These are phyloP conservation scores for Atalantia buxifolia DNA, from an alignment of 345 rosid species.

Conservation along the genomic window DNA sequence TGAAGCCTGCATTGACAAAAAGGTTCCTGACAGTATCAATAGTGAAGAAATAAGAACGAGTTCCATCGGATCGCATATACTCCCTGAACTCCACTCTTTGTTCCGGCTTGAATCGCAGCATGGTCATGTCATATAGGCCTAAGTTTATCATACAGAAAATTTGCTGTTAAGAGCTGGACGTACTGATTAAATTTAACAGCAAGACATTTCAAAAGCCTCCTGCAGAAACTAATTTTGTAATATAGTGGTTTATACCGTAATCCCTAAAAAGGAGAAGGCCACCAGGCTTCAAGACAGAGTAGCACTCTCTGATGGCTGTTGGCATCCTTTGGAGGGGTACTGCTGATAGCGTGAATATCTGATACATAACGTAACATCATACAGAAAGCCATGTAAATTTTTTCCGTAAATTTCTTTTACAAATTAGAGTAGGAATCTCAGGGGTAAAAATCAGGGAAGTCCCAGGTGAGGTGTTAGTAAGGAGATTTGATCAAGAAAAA, in stretches of 20 bases:
- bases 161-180: constrained; percentile 5
- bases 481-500: not conserved
- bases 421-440: not conserved
- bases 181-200: not conserved
- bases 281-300: constrained; percentile 74
- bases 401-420: not conserved
- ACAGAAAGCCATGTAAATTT: not conserved
- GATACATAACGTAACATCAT: constrained; percentile 10
- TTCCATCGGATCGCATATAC: constrained; percentile 77
- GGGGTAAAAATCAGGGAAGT: not conserved
- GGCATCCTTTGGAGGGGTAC: constrained; percentile 70
- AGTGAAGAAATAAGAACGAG: constrained; percentile 83
- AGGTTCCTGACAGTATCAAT: constrained; percentile 59
- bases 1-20: constrained; percentile 63
- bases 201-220: not conserved
- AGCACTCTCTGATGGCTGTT: constrained; percentile 53
- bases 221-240: not conserved
- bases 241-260: constrained; percentile 54
- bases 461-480: not conserved
- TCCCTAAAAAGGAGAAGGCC: constrained; percentile 80
- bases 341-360: constrained; percentile 92
- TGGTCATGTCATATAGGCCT: constrained; percentile 95
- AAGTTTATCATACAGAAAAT: constrained; percentile 23
- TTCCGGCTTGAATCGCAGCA: constrained; percentile 75
- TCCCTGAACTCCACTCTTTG: constrained; percentile 76